Base-by-base conservation (phyloP, 2,329 filamentous ascomycete genomes). In the Botrytis byssoidea region DNA sequence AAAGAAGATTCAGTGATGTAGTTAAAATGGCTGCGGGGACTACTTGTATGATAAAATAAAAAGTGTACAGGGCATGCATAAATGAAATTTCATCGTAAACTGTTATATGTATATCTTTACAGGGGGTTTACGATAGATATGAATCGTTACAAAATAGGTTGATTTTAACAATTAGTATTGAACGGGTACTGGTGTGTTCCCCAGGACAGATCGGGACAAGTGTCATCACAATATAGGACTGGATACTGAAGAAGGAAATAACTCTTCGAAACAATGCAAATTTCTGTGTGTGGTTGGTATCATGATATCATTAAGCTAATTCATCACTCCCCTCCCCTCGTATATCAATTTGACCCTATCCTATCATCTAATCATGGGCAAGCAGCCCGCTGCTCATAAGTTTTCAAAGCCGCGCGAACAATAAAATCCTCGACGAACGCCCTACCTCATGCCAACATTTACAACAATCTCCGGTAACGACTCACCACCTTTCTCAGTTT, bases 1-100 rank as follows among this genome's bases (percentile, higher is more conserved):
- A 63, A 85, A 85, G 79, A 85, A 85, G 80, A 75, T 79, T 65
- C 80, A 83, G 77, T 84, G 77, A 77, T 73, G 51, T n/a, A 55
- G 65, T 71, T 65, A 40, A 70, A 20, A 61, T 32, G 42, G 46
- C 22, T 29, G 44, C 61, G 55, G 57, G 37, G 61, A 44, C 70
- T 68, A 73, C 75, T 74, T 78, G 77, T 79, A 79, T 78, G 77
- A 78, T 79, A 77, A 73, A 77, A 77, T 66, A 46, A 78, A 78
- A 77, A 77, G 75, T 76, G 76, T 77, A 78, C 73, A 75, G 51
- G 75, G 67, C 63, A 66, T 55, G 55, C 71, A 73, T 72, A 75
- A 72, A 76, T 75, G 59, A 22, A 57, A 63, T 48, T 67, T 70
- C 55, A 48, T 57, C 25, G 55, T 40, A 57, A 42, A 68, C 18